Conservation (phyloP, 257 asterid species). For the Galeopsis tetrahit region DNA sequence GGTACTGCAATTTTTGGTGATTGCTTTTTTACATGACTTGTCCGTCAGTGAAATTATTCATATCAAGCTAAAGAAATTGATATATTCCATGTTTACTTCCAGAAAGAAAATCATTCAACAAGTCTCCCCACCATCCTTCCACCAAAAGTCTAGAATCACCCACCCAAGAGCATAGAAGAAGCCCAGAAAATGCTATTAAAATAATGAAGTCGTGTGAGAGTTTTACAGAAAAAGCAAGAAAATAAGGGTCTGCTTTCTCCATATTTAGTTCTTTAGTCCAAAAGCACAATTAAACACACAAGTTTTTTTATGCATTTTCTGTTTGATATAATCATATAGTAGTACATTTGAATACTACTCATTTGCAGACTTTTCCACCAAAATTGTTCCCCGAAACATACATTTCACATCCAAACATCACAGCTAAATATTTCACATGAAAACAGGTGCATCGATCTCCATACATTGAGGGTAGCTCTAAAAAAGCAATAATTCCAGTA, state of each 20-base stretch:
- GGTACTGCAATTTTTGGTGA: slow-evolving; percentile 5
- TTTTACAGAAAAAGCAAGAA: background rate
- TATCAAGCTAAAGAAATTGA: slow-evolving; percentile 18
- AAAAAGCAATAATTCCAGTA: background rate
- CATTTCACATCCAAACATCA: background rate
- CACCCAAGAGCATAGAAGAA: slow-evolving; percentile 5
- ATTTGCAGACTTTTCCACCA: background rate
- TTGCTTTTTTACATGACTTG: background rate
- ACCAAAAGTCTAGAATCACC: slow-evolving; percentile 3
- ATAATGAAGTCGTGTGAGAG: background rate
- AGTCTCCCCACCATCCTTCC: slow-evolving; percentile 20
- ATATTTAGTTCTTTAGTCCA: background rate
- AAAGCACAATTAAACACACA: background rate
- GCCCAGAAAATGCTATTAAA: slow-evolving; percentile 5
- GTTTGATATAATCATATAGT: background rate
- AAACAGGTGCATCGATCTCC: background rate
- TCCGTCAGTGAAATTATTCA: background rate
- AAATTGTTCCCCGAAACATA: background rate
- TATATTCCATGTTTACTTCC: slow-evolving; percentile 10
- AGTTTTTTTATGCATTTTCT: background rate
- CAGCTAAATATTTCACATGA: background rate
- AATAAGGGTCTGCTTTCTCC: background rate
- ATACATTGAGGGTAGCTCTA: background rate
- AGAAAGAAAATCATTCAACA: slow-evolving; percentile 29
- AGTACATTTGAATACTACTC: background rate